Percentiles rank a stretch among this genome's conserved stretches.
Conservation (phyloP, 805 yeast species). For the Ogataea sp. region DNA sequence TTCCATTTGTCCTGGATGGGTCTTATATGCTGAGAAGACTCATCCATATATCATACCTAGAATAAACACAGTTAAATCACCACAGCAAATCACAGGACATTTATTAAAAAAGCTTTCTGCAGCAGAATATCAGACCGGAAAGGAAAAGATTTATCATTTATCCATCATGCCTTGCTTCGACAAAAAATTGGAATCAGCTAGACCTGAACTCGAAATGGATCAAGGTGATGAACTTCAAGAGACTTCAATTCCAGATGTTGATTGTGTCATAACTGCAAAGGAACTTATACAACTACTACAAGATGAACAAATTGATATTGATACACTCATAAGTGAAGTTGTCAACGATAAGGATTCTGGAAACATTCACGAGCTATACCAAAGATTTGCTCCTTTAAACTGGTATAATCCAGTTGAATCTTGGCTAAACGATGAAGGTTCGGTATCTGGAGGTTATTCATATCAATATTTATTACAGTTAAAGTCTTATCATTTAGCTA, state of each 20-base stretch:
- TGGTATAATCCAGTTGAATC: conserved; percentile 57
- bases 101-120: conserved; percentile 49
- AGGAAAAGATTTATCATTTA: conserved; percentile 56
- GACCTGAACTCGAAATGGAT: conserved; percentile 51
- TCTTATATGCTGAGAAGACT: conserved; percentile 90
- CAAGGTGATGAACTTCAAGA: conserved; percentile 5
- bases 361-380: conserved; percentile 10
- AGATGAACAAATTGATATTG: conserved; percentile 37
- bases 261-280: conserved; percentile 88
- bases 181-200: conserved; percentile 88
- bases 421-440: conserved; percentile 73
- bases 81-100: conserved; percentile 89
- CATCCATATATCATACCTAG: conserved; percentile 75
- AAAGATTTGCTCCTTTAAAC: conserved; percentile 38
- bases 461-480: conserved; percentile 47
- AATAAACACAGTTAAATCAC: conserved; percentile 71
- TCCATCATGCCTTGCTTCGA: conserved; percentile 97
- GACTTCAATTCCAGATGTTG: conserved; percentile 52
- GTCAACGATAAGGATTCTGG: conserved; percentile 7
- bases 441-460: conserved; percentile 88
- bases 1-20: conserved; percentile 93
- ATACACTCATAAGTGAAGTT: conserved; percentile 12
- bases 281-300: conserved; percentile 71
- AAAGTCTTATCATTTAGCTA: conserved; percentile 16
- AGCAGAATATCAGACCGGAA: conserved; percentile 20